Evolutionary conservation across 2,329 filamentous ascomycete species (phyloP).

Genomic region (Colletotrichum orchidophilum): DNA sequence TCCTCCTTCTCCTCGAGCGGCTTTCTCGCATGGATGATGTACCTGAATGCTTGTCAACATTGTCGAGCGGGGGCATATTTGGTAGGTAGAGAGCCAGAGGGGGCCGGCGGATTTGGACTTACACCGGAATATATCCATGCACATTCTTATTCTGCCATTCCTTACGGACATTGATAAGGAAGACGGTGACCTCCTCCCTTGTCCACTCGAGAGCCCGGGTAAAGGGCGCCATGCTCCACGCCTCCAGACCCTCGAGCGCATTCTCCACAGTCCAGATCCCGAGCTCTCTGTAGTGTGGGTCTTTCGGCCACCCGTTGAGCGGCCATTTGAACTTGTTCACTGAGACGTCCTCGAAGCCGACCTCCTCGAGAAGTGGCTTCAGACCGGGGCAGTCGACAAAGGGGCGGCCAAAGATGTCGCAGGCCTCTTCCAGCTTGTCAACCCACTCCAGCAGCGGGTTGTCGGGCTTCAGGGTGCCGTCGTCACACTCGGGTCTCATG

Average conservation of each 20-base stretch:
- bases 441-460: slow-evolving; percentile 38
- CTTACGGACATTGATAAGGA: slow-evolving; percentile 35
- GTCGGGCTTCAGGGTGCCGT: slow-evolving; percentile 34
- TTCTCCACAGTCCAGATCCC: slow-evolving; percentile 38
- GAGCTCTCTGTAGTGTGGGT: slow-evolving; percentile 44
- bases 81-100: too few species aligned
- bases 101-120: not conserved
- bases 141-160: slow-evolving; percentile 36
- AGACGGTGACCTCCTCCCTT: slow-evolving; percentile 33
- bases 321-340: slow-evolving; percentile 44
- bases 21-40: not conserved
- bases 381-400: not conserved
- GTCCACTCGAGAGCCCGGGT: slow-evolving; percentile 34
- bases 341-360: slow-evolving; percentile 45
- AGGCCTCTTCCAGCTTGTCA: slow-evolving; percentile 40
- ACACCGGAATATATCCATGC: slow-evolving; percentile 36
- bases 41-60: not conserved
- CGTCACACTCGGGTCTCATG: slow-evolving; percentile 28
- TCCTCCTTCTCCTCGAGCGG: not conserved
- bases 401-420: slow-evolving; percentile 40
- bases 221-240: not conserved
- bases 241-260: not conserved
- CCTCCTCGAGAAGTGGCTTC: slow-evolving; percentile 34
- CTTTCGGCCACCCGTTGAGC: slow-evolving; percentile 46
- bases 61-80: too few species aligned